These are phyloP conservation scores for Colletotrichum truncatum DNA, from an alignment of 2,329 filamentous ascomycete genomes.

Conservation along the genomic window DNA sequence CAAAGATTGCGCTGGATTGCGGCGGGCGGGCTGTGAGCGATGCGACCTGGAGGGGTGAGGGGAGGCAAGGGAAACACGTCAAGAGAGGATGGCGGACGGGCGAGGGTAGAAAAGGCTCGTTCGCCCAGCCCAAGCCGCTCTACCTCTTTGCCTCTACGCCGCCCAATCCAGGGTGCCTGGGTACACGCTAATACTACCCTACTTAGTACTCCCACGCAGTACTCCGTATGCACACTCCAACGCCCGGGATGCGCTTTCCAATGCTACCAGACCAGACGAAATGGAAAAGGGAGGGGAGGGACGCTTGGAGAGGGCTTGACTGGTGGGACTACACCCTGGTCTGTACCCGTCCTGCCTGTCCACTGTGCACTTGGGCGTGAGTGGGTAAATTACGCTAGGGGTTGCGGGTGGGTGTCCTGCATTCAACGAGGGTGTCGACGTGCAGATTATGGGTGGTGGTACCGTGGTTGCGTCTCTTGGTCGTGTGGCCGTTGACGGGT, in stretches of 20 bases:
- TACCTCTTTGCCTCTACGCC: background rate
- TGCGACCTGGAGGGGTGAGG: constrained; percentile 23
- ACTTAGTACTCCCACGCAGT: background rate
- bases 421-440: constrained; percentile 24
- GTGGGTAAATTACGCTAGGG: constrained; percentile 27
- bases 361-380: constrained; percentile 14
- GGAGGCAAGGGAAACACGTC: constrained; percentile 9
- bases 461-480: background rate
- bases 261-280: constrained; percentile 27
- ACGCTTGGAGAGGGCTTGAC: constrained; percentile 24
- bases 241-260: constrained; percentile 23
- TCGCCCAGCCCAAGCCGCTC: constrained; percentile 22
- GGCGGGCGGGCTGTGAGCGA: constrained; percentile 8
- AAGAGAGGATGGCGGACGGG: constrained; percentile 15
- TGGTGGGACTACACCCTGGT: constrained; percentile 26
- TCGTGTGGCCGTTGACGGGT: background rate
- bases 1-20: constrained; percentile 25
- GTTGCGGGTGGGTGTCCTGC: constrained; percentile 27
- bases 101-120: constrained; percentile 31
- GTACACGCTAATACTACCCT: constrained; percentile 23
- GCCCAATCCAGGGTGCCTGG: constrained; percentile 21
- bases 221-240: constrained; percentile 13
- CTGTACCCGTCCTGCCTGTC: constrained; percentile 7
- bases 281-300: background rate
- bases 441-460: constrained; percentile 14